phyloP scores from a whole-genome alignment of 495 filamentous ascomycete species.

The Usnea hakonensis region DNA sequence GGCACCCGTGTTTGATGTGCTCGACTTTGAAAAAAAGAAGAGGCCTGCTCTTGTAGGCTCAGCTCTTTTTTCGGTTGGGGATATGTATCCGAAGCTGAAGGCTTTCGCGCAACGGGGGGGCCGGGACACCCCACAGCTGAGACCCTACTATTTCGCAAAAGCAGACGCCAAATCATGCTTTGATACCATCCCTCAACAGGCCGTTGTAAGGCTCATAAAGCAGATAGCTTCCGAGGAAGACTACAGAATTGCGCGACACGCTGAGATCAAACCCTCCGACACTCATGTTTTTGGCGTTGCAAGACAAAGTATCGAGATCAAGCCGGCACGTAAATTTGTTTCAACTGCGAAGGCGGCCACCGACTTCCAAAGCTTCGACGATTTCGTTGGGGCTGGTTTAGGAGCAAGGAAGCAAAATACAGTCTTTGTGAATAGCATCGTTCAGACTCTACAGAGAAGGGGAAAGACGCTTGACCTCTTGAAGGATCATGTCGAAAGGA shows the following conservation, averaged over 20 bases:
- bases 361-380: slow-evolving; percentile 46
- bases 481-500: slow-evolving; percentile 67
- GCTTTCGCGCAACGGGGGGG: slow-evolving; percentile 50
- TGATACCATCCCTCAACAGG: slow-evolving; percentile 83
- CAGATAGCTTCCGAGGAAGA: slow-evolving; percentile 52
- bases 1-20: slow-evolving; percentile 63
- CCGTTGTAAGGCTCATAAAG: slow-evolving; percentile 58
- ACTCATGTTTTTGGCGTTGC: slow-evolving; percentile 11
- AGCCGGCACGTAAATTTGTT: slow-evolving; percentile 56
- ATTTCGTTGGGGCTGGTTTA: slow-evolving; percentile 44
- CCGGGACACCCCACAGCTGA: slow-evolving; percentile 15
- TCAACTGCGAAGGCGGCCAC: slow-evolving; percentile 47
- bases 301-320: slow-evolving; percentile 23
- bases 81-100: slow-evolving; percentile 71
- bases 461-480: slow-evolving; percentile 61
- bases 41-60: slow-evolving; percentile 60
- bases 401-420: slow-evolving; percentile 46
- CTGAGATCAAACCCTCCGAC: slow-evolving; percentile 53
- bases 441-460: slow-evolving; percentile 44
- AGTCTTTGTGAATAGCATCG: slow-evolving; percentile 62
- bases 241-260: slow-evolving; percentile 69
- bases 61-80: slow-evolving; percentile 69
- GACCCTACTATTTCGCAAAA: slow-evolving; percentile 72
- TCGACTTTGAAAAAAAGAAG: slow-evolving; percentile 67
- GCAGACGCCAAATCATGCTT: slow-evolving; percentile 88